Base-by-base conservation (phyloP, 306 rosid genomes). In the Inga oerstediana region DNA sequence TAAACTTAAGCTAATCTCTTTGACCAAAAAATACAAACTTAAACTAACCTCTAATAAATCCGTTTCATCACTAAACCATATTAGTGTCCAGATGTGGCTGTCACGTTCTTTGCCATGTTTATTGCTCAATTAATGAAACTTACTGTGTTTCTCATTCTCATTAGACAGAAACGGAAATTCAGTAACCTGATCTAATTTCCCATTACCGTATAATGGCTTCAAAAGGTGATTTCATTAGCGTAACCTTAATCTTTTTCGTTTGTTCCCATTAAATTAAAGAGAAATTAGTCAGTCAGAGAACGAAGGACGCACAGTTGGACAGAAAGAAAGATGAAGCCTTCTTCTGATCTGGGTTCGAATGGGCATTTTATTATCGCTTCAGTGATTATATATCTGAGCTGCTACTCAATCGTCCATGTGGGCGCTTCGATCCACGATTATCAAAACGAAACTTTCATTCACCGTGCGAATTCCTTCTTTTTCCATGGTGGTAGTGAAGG, bases 401-500 rank as follows among this genome's bases (percentile, higher is more conserved):
- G 34, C 64, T 44, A 5, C 44, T 79, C 82, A 56, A 78, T 86
- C 49, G 24, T 71, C 66, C 79, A 58, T 30, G 94, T 88, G 80
- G 79, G 30, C n/a, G 94, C 97, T 87, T 92, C 97, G 86, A 92
- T 92, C 86, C 94, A 92, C 66, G 94, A 91, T 10, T 92, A 92
- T 84, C 88, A 80, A 75, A 82, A 85, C 76, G 91, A 91, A 22
- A 58, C 89, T 61, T 92, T 92, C 39, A 89, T 85, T 77, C 93
- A 87, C 74, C 91, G 94, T 5, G 82, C 94, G 41, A 92, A 92
- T 88, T 90, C 97, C 35, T 88, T 92, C 86, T 92, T 92, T 89
- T 89, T 92, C 88, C 94, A 91, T 85, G 97, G 94, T 32, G 94
- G 97, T 9, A 92, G 97, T 81, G 97, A 92, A 84, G 93, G 97